Base-by-base conservation (phyloP, 108 stramenopile genomes). In the Skeletonema costatum region DNA sequence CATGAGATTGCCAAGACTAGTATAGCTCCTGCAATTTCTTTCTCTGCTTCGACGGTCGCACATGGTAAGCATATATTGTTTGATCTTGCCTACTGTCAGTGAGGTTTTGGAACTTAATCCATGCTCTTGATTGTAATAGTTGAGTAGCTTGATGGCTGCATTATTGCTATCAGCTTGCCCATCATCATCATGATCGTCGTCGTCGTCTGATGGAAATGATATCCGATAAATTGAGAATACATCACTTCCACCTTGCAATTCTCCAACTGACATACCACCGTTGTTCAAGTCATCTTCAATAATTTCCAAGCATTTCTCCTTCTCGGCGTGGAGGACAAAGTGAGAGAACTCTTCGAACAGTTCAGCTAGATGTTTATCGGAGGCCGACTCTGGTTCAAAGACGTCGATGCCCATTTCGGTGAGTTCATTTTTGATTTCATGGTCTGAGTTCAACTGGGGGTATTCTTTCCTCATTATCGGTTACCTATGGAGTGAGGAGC, bases 1-100 rank as follows among this genome's bases (percentile, higher is more conserved):
- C 88, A 91, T 91, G 46, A 88, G 82, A 77, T 91, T 91, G 21
- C 80, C 86, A 2, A 91, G 77, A 19, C 75, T 56, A 35, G 25
- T 61, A 61, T 79, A 87, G 30, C 63, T 36, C 11, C 65, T 61
- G 17, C 53, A 51, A 31, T 11, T 31, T 60, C 70, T 17, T 19
- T 76, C 70, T 41, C 65, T 64, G 12, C 64, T 80, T 12, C 81
- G 25, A 16, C 82, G 53, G 42, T 86, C 60, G 33, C 88, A 88
- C 87, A 88, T 88, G 3, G 64, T 66, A 7, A 91, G 75, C 86
- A 91, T 87, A 64, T 88, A 86, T 38, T 76, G 62, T 77, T 76
- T 71, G 21, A 91, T 71, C 66, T 76, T 84, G 11, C 77, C 76
- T 2, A 76, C 32, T 5, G 88, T 88, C 50, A 91, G 73, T 17